Conservation (phyloP, 2,329 filamentous ascomycete genomes). For the Coleophoma eucalyptorum region DNA sequence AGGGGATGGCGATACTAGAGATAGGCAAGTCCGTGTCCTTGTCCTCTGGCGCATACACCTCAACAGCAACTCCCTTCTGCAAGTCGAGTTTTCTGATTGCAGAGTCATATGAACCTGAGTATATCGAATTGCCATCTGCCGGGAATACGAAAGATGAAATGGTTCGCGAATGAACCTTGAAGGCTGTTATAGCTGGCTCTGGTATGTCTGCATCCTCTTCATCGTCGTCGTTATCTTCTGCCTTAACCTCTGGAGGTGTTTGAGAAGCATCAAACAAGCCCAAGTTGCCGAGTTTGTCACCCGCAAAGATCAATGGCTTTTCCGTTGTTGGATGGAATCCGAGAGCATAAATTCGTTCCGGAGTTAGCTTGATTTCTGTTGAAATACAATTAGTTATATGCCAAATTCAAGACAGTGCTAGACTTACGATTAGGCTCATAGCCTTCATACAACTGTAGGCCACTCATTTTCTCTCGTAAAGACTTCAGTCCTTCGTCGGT, state of each 20-base stretch:
- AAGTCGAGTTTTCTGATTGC: conserved; percentile 86
- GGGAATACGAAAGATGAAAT: conserved; percentile 82
- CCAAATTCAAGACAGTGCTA: not conserved
- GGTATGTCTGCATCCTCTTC: conserved; percentile 60
- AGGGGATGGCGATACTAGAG: conserved; percentile 77
- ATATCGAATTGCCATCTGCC: conserved; percentile 69
- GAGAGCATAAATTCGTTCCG: conserved; percentile 81
- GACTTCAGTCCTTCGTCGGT: conserved; percentile 71
- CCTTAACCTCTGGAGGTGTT: conserved; percentile 45
- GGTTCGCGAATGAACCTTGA: conserved; percentile 86
- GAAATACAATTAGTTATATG: not conserved
- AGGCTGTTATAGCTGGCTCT: conserved; percentile 78
- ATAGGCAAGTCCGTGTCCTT: conserved; percentile 71
- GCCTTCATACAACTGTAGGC: conserved; percentile 74
- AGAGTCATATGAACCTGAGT: conserved; percentile 87
- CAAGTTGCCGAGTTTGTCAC: conserved; percentile 88
- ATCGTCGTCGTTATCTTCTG: conserved; percentile 62
- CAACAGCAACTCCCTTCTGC: conserved; percentile 71
- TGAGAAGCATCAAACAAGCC: conserved; percentile 90
- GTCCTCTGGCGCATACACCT: conserved; percentile 75
- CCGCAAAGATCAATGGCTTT: conserved; percentile 87
- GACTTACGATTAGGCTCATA: conserved; percentile 73
- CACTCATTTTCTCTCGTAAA: conserved; percentile 72
- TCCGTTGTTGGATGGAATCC: conserved; percentile 83
- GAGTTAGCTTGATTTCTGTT: conserved; percentile 83